Evolutionary conservation across 2,329 filamentous ascomycete genomes (phyloP), one percentile per base, ranked within the genome.

Genomic region (Zopfia rhizophila): DNA sequence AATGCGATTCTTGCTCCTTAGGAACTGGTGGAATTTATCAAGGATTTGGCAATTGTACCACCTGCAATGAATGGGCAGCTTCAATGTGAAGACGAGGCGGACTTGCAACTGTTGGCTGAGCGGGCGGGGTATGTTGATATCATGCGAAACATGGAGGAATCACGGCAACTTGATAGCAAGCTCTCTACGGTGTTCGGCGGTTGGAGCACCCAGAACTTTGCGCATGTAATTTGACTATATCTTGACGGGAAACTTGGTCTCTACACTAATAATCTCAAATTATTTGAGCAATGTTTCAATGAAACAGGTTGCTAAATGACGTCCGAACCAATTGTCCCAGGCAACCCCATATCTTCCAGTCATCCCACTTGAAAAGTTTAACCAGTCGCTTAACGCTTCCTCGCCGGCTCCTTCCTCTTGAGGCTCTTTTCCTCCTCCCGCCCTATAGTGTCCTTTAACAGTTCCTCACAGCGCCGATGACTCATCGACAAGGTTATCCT

Each of bases 1-100:
- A 38, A 38, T 28, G 24, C 22, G 17, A 38, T 45, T 39, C n/a
- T 39, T 38, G 33, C 24, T 39, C 42, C 33, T 38, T 45, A 13
- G 35, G 42, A 45, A 12, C 38, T 39, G 19, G 42, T 45, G 17
- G 19, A 45, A 39, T 38, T 45, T 39, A 39, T 45, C 19, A 45
- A 45, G 23, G 42, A 45, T 45, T 45, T 45, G 28, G 30, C 42
- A 22, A 45, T 45, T 31, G 19, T 45, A 39, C 42, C 19, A n/a
- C 42, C 24, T 13, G 11, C 39, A 23, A 38, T 39, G 19, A 22
- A 38, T 18, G 16, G 36, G 21, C 36, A 12, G 7, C 22, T 38
- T 18, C 27, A 44, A 27, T 18, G 14, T 38, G 17, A 44, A 23
- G 18, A 36, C 31, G 30, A 44, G 30, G 37, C 12, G 27, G 35